A percentile compares a stretch with the other conserved stretches of the same genome.
These are phyloP conservation scores for Candida gigantensis DNA, from an alignment of 1,139 yeast species.

Conservation along the genomic window DNA sequence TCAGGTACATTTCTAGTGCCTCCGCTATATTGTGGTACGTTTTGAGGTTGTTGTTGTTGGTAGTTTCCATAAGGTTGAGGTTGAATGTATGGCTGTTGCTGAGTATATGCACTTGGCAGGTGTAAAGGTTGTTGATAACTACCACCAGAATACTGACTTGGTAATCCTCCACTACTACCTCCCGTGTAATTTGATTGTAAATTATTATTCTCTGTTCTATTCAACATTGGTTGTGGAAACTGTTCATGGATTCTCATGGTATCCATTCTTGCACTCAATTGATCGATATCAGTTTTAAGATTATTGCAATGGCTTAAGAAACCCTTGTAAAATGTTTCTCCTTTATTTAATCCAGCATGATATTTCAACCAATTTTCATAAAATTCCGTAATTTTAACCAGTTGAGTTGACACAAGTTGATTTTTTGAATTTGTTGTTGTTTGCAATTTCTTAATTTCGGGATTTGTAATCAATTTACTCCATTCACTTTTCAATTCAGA, in stretches of 20 bases:
- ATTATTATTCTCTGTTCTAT: conserved; percentile 2
- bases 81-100: conserved; percentile 3
- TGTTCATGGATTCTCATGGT: conserved; percentile 5
- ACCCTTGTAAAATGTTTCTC: conserved; percentile 61
- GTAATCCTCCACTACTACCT: neutral
- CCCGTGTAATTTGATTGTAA: conserved; percentile 5
- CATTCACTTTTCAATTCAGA: conserved; percentile 59
- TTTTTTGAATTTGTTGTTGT: conserved; percentile 33
- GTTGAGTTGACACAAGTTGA: conserved; percentile 27
- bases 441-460: conserved; percentile 40
- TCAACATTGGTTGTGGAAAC: conserved; percentile 7
- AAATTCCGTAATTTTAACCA: conserved; percentile 44
- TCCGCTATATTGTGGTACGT: neutral
- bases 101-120: too few relatives aligned
- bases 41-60: conserved; percentile 2
- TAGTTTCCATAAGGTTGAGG: conserved; percentile 1
- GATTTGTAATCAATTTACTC: conserved; percentile 53
- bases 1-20: too few relatives aligned
- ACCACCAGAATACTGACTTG: neutral
- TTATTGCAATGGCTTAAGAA: conserved; percentile 34
- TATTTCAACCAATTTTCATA: conserved; percentile 63
- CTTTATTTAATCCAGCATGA: conserved; percentile 59
- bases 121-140: conserved; percentile 3
- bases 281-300: conserved; percentile 4
- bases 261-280: conserved; percentile 5